Evolutionary conservation across 1,139 yeast species (phyloP).

Genomic region (Suhomyces choctaworum): DNA sequence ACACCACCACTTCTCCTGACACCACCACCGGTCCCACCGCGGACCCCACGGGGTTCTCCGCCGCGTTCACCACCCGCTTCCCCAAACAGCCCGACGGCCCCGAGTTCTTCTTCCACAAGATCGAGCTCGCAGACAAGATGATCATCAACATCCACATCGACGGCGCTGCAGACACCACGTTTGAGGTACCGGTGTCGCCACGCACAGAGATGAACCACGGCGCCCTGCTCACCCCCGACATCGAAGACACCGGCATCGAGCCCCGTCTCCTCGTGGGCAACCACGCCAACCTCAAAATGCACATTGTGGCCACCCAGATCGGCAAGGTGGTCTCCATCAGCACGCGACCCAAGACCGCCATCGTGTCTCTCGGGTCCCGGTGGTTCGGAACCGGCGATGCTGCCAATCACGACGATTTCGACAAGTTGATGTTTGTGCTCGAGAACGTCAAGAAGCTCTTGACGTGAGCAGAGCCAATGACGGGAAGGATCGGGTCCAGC

Average conservation of each 20-base stretch:
- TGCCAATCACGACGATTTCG: conserved; percentile 36
- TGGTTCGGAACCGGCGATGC: conserved; percentile 48
- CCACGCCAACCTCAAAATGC: conserved; percentile 40
- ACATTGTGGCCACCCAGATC: conserved; percentile 45
- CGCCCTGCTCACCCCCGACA: conserved; percentile 13
- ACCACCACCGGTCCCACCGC: too few species aligned
- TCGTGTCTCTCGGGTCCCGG: conserved; percentile 40
- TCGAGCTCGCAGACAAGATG: conserved; percentile 37
- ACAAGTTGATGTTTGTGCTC: conserved; percentile 42
- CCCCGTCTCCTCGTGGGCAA: conserved; percentile 44
- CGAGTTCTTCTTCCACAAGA: conserved; percentile 34
- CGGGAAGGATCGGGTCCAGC: too few species aligned
- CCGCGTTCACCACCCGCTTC: conserved; percentile 19
- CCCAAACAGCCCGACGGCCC: conserved; percentile 20
- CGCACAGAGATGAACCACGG: conserved; percentile 25
- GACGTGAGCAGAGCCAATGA: too few species aligned
- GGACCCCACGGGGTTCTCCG: conserved; percentile 25
- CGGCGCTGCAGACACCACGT: conserved; percentile 45
- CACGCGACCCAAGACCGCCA: conserved; percentile 33
- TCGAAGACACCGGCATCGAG: conserved; percentile 34
- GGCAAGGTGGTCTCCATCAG: conserved; percentile 36
- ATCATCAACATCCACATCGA: conserved; percentile 38
- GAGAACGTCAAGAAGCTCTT: conserved; percentile 31
- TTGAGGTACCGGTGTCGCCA: conserved; percentile 42
- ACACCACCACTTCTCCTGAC: too few species aligned